Conservation (phyloP, 2,329 filamentous ascomycete species). For the Cladophialophora chaetospira region DNA sequence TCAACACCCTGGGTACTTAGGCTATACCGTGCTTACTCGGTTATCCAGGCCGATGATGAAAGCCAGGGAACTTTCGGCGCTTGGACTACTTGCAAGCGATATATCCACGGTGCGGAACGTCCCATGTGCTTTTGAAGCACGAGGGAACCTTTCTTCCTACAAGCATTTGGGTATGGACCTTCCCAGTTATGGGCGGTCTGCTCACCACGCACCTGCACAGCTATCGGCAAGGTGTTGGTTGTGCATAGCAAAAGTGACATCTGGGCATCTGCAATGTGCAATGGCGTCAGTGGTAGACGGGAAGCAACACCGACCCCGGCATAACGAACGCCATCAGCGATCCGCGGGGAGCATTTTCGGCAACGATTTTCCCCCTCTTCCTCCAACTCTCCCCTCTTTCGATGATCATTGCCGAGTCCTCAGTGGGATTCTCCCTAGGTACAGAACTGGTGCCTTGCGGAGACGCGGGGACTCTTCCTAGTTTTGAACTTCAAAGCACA, state of each 20-base stretch:
- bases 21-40: constrained; percentile 13
- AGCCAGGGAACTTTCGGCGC: neutral
- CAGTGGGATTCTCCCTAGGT: neutral
- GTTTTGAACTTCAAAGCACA: too few species aligned
- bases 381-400: constrained; percentile 1
- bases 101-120: neutral
- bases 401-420: constrained; percentile 5
- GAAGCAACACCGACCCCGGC: neutral
- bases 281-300: too few species aligned
- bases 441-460: neutral
- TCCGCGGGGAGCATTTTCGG: neutral
- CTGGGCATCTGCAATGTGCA: too few species aligned
- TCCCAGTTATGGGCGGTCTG: too few species aligned
- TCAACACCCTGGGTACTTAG: neutral
- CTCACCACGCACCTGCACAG: too few species aligned
- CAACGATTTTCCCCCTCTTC: neutral
- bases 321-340: too few species aligned
- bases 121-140: neutral
- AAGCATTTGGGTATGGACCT: too few species aligned
- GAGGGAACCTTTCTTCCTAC: too few species aligned
- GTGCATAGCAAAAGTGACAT: too few species aligned
- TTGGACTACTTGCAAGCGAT: neutral
- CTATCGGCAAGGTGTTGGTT: too few species aligned
- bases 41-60: constrained; percentile 5
- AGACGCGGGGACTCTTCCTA: neutral